A percentile compares a stretch with the other conserved stretches of the same genome.
phyloP scores from a whole-genome alignment of 768 basidiomycete genomes.

The Neoboletus magnificus region DNA sequence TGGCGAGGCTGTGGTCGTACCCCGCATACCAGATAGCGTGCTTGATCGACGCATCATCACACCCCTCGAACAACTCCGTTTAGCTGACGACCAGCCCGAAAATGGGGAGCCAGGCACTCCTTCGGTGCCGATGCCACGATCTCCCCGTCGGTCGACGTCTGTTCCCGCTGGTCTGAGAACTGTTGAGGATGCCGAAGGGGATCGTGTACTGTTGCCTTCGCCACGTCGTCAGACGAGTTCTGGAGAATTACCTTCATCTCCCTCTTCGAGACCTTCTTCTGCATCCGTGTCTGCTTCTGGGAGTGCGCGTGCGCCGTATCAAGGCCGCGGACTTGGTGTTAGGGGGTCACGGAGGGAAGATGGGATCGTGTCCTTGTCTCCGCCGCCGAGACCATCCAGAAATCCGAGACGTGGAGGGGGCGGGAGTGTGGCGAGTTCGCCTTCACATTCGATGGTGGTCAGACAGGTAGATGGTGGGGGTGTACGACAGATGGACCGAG shows the following conservation, averaged over 20 bases:
- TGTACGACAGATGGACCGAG: slow-evolving; percentile 20
- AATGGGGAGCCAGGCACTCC: neutral
- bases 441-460: slow-evolving; percentile 6
- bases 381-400: slow-evolving; percentile 26
- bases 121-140: neutral
- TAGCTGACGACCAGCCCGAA: slow-evolving; percentile 29
- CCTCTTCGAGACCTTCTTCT: slow-evolving; percentile 46
- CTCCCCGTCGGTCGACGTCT: slow-evolving; percentile 19
- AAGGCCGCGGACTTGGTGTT: slow-evolving; percentile 3
- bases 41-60: slow-evolving; percentile 50
- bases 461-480: neutral
- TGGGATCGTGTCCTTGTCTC: slow-evolving; percentile 24
- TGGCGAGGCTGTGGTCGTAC: slow-evolving; percentile 35
- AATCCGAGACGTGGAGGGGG: slow-evolving; percentile 12
- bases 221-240: slow-evolving; percentile 9
- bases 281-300: slow-evolving; percentile 25
- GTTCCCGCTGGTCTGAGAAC: slow-evolving; percentile 12
- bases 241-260: slow-evolving; percentile 20
- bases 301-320: slow-evolving; percentile 42
- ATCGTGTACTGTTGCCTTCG: slow-evolving; percentile 4
- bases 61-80: slow-evolving; percentile 50
- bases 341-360: slow-evolving; percentile 13
- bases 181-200: slow-evolving; percentile 8
- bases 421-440: slow-evolving; percentile 3
- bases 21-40: slow-evolving; percentile 37